A percentile compares a stretch with the other conserved stretches of the same genome.
Conservation (phyloP, 768 basidiomycete species). For the Hericium coralloides region DNA sequence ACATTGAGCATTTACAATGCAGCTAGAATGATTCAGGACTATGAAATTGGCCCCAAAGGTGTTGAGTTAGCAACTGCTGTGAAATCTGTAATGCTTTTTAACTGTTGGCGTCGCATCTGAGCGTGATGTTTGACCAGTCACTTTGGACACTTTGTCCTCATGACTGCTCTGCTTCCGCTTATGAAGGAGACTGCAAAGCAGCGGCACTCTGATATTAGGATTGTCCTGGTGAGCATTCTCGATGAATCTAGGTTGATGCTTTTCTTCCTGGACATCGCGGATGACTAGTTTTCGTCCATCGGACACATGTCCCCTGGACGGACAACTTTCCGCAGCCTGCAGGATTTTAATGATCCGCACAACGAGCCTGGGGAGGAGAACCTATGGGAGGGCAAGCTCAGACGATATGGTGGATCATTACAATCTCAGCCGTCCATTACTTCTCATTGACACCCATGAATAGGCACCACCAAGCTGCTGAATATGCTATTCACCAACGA, state of each 20-base stretch:
- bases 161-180: conserved; percentile 21
- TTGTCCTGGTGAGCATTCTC: conserved; percentile 18
- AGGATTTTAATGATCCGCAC: background rate
- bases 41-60: conserved; percentile 19
- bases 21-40: conserved; percentile 20
- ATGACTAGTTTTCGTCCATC: background rate
- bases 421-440: background rate
- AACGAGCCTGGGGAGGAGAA: background rate
- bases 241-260: too few relatives aligned
- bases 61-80: conserved; percentile 27
- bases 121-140: conserved; percentile 15
- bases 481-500: background rate
- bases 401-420: background rate
- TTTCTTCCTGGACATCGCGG: too few relatives aligned
- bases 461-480: background rate
- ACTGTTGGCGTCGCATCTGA: too few relatives aligned
- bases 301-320: background rate
- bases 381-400: background rate
- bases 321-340: background rate
- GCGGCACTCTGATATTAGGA: conserved; percentile 22
- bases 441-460: background rate
- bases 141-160: conserved; percentile 21
- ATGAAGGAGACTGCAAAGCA: conserved; percentile 20
- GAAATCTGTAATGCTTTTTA: conserved; percentile 26
- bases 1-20: conserved; percentile 41